Evolutionary conservation across 1,284 basidiomycete species (phyloP).

Genomic region (Malassezia restricta): DNA sequence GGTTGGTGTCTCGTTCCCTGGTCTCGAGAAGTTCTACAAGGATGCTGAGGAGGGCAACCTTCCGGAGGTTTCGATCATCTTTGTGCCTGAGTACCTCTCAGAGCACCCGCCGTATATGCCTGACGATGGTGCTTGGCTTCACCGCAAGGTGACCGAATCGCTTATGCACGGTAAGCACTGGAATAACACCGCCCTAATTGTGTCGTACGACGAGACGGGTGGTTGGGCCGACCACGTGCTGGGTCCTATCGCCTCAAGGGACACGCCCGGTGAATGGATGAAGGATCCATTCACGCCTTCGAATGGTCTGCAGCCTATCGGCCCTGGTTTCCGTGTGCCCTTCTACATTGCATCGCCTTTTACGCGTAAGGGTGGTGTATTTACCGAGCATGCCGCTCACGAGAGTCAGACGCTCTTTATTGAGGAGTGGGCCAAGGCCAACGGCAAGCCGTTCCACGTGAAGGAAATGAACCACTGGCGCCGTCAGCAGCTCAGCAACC

Average conservation of each 20-base stretch:
- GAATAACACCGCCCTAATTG: constrained; percentile 22
- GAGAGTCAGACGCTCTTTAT: constrained; percentile 30
- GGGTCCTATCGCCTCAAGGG: constrained; percentile 11
- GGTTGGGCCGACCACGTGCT: constrained; percentile 33
- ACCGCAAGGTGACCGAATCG: constrained; percentile 27
- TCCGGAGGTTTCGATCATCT: constrained; percentile 27
- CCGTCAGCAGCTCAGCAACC: constrained; percentile 26
- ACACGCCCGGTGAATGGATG: constrained; percentile 21
- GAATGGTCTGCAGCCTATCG: constrained; percentile 18
- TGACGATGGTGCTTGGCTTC: constrained; percentile 28
- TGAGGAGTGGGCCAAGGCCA: constrained; percentile 31
- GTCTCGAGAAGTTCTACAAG: constrained; percentile 25
- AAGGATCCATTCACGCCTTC: constrained; percentile 20
- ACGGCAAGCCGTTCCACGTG: constrained; percentile 22
- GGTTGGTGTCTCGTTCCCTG: constrained; percentile 19
- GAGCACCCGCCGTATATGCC: constrained; percentile 33
- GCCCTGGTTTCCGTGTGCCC: constrained; percentile 35
- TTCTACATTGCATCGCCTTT: constrained; percentile 31
- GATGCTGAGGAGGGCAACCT: constrained; percentile 27
- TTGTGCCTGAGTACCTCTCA: constrained; percentile 26
- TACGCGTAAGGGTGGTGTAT: constrained; percentile 27
- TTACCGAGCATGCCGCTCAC: constrained; percentile 29
- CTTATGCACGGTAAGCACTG: constrained; percentile 23
- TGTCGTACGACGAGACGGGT: constrained; percentile 36
- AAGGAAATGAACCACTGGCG: constrained; percentile 26